These are phyloP conservation scores for Aspergillus proliferans DNA, from an alignment of 2,329 filamentous ascomycete genomes.

Conservation along the genomic window DNA sequence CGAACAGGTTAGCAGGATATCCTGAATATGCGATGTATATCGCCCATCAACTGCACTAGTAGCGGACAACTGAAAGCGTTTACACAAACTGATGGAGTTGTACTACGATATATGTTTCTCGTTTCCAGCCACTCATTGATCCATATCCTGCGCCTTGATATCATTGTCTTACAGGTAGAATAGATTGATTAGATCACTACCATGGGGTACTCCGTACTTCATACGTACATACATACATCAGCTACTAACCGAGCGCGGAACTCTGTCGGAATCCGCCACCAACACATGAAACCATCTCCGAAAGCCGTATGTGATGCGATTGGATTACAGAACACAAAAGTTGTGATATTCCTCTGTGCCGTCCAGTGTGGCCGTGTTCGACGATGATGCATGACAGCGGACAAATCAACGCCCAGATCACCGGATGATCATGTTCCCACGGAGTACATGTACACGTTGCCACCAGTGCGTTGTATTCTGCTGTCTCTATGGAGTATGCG, in stretches of 20 bases:
- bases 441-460: no score
- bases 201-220: neutral
- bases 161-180: neutral
- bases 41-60: no score
- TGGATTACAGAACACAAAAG: neutral
- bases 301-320: no score
- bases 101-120: neutral
- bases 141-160: no score
- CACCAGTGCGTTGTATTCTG: neutral
- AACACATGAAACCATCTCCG: neutral
- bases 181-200: neutral
- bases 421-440: neutral
- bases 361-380: neutral
- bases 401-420: neutral
- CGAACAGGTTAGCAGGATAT: no score
- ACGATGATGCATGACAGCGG: neutral
- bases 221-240: neutral
- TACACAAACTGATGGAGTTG: neutral
- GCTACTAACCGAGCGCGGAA: neutral
- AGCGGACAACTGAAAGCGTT: neutral
- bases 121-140: no score
- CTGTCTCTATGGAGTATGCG: neutral
- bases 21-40: no score
- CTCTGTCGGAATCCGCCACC: no score
- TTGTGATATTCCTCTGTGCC: neutral